Base-by-base conservation (phyloP, 2,329 filamentous ascomycete species). In the Colletotrichum sp. region DNA sequence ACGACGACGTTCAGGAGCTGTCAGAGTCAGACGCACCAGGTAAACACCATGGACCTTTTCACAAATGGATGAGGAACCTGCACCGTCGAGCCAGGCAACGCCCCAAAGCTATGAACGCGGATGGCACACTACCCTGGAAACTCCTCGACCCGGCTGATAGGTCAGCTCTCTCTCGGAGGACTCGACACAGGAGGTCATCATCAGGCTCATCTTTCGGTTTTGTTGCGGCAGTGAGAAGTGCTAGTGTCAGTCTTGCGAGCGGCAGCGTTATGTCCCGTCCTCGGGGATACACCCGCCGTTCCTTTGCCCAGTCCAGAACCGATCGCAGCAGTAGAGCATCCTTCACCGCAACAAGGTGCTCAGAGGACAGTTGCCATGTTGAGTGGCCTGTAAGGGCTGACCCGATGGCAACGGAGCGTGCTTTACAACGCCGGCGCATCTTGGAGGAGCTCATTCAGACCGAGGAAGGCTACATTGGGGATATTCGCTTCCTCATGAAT, bases 381-480 rank as follows among this genome's bases (percentile, higher is more conserved):
- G 94, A 95, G 68, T 88, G 87, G 59, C 81, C 83, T n/a, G 79
- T 82, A 7, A 80, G 84, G 12, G 78, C 93, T 13, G 95, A 98
- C 79, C 90, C 93, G 74, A 92, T 89, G 34, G 93, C 94, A n/a
- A 90, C 91, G 57, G 90, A 93, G 78, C 92, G 96, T 69, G 92
- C 95, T 3, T 85, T 94, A 24, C 94, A 96, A 80, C 92, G 97
- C 76, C 92, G 95, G 16, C 92, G 93, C 77, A 92, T 98, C 52
- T 85, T 99, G 44, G 95, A 97, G 81, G 97, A 99, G 85, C 87
- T 99, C 67, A 92, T 98, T 76, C 90, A 87, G 72, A 98, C 96
- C 0, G 97, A 99, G 84, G 94, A 97, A 82, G 92, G 93, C 80
- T 99, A 99, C 82, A 93, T 99, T 80, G 92, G 93, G 18, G 96